A percentile compares a stretch with the other conserved stretches of the same genome.
These are phyloP conservation scores for Aureobasidium sp. DNA, from an alignment of 2,329 filamentous ascomycete genomes.

Conservation along the genomic window DNA sequence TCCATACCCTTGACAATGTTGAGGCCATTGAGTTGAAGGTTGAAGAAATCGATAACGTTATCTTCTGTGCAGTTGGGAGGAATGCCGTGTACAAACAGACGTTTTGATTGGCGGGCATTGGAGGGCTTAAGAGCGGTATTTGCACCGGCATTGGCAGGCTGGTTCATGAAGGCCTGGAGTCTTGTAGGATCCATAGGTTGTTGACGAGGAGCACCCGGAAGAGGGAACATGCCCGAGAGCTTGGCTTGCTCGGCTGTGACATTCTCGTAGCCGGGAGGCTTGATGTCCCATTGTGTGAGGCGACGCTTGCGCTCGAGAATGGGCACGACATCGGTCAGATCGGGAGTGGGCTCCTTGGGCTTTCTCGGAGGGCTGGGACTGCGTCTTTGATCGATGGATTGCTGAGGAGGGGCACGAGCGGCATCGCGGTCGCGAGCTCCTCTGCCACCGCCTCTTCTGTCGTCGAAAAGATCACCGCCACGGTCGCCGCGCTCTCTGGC, in stretches of 20 bases:
- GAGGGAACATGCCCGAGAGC: slow-evolving; percentile 95
- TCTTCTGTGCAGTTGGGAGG: slow-evolving; percentile 69
- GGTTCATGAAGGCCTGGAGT: slow-evolving; percentile 91
- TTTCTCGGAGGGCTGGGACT: slow-evolving; percentile 76
- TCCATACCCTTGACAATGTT: slow-evolving; percentile 81
- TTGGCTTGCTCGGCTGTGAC: slow-evolving; percentile 98
- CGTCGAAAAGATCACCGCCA: slow-evolving; percentile 37
- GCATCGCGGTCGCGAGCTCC: slow-evolving; percentile 33
- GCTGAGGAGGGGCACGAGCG: slow-evolving; percentile 37
- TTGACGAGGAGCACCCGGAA: slow-evolving; percentile 89
- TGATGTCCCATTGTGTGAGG: slow-evolving; percentile 98
- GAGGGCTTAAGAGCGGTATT: slow-evolving; percentile 81
- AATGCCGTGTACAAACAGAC: slow-evolving; percentile 80
- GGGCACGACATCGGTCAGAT: slow-evolving; percentile 78
- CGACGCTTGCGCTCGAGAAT: slow-evolving; percentile 82
- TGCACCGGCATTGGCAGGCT: slow-evolving; percentile 64
- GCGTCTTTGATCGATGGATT: slow-evolving; percentile 42
- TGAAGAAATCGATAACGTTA: slow-evolving; percentile 76
- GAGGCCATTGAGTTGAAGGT: slow-evolving; percentile 90
- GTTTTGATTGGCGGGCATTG: slow-evolving; percentile 89
- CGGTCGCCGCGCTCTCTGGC: slow-evolving; percentile 35
- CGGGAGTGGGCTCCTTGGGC: slow-evolving; percentile 91
- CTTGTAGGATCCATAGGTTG: slow-evolving; percentile 92
- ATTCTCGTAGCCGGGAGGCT: slow-evolving; percentile 95
- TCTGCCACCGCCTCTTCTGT: slow-evolving; percentile 35